phyloP scores from a whole-genome alignment of 2,329 filamentous ascomycete genomes.

The Trichoderma citrinoviride region DNA sequence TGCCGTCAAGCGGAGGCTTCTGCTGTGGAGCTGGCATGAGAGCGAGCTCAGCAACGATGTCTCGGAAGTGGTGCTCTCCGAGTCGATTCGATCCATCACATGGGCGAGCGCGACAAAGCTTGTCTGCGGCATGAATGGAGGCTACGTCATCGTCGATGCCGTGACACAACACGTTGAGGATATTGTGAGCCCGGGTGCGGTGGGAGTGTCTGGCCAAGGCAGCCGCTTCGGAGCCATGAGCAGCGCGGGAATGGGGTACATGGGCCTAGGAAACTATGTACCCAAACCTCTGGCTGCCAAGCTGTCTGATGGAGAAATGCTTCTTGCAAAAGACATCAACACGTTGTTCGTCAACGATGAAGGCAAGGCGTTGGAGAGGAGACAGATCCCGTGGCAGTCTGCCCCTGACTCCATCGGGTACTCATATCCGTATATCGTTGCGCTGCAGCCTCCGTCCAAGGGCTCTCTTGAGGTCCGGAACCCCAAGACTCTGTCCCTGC shows the following conservation, averaged over 20 bases:
- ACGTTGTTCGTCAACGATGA: slow-evolving; percentile 85
- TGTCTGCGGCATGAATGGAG: slow-evolving; percentile 85
- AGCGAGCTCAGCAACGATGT: slow-evolving; percentile 78
- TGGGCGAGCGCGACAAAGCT: slow-evolving; percentile 88
- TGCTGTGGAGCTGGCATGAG: slow-evolving; percentile 95
- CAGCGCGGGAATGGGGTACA: slow-evolving; percentile 90
- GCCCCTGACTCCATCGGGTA: slow-evolving; percentile 92
- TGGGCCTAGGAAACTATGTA: slow-evolving; percentile 88
- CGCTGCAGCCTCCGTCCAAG: slow-evolving; percentile 78
- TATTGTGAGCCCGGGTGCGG: slow-evolving; percentile 72
- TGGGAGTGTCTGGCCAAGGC: slow-evolving; percentile 61
- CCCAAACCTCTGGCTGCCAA: slow-evolving; percentile 85
- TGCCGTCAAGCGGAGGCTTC: slow-evolving; percentile 82
- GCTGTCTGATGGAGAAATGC: slow-evolving; percentile 76
- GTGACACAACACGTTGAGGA: slow-evolving; percentile 71
- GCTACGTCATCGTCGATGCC: slow-evolving; percentile 86
- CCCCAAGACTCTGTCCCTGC: slow-evolving; percentile 81
- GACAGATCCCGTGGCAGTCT: slow-evolving; percentile 86
- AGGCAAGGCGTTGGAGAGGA: slow-evolving; percentile 76
- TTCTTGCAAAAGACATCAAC: slow-evolving; percentile 97
- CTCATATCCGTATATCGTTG: slow-evolving; percentile 92
- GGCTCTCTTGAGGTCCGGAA: slow-evolving; percentile 88
- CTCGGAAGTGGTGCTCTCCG: slow-evolving; percentile 73
- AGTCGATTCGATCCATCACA: slow-evolving; percentile 81
- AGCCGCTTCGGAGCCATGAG: slow-evolving; percentile 80